Conservation (phyloP, 108 stramenopile species). For the Cyclostephanos tholiformis region DNA sequence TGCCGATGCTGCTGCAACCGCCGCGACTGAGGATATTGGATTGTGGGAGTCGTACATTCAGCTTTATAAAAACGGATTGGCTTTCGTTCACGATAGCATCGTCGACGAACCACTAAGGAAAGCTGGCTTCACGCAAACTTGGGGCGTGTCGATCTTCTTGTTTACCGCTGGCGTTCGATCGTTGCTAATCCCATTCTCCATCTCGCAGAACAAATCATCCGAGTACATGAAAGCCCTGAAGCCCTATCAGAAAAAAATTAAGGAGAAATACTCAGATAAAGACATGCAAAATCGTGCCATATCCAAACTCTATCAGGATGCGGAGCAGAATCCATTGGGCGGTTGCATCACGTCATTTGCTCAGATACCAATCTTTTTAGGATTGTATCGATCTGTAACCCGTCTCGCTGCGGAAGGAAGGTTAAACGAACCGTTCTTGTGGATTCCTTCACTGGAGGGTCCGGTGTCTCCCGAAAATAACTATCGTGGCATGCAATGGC, state of each 20-base stretch:
- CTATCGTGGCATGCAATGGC: conserved; percentile 85
- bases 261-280: conserved; percentile 86
- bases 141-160: conserved; percentile 79
- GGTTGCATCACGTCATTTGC: conserved; percentile 89
- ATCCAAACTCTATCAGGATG: conserved; percentile 91
- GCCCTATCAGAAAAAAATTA: conserved; percentile 90
- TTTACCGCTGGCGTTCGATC: conserved; percentile 81
- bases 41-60: conserved; percentile 43
- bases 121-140: conserved; percentile 71
- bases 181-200: conserved; percentile 85
- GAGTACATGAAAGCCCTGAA: conserved; percentile 92
- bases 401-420: conserved; percentile 84
- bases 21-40: conserved; percentile 14
- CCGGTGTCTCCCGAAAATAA: conserved; percentile 82
- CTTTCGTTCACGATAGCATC: conserved; percentile 60
- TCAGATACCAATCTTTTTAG: conserved; percentile 94
- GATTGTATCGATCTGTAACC: conserved; percentile 89
- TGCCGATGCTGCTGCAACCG: conserved; percentile 1
- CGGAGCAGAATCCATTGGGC: conserved; percentile 93
- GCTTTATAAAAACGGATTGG: conserved; percentile 48
- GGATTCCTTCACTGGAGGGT: conserved; percentile 94
- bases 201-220: conserved; percentile 86
- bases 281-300: conserved; percentile 87
- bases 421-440: conserved; percentile 92
- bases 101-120: conserved; percentile 68